A percentile compares a stretch with the other conserved stretches of the same genome.
These are phyloP conservation scores for Inonotus obliquus DNA, from an alignment of 1,284 basidiomycete species.

Conservation along the genomic window DNA sequence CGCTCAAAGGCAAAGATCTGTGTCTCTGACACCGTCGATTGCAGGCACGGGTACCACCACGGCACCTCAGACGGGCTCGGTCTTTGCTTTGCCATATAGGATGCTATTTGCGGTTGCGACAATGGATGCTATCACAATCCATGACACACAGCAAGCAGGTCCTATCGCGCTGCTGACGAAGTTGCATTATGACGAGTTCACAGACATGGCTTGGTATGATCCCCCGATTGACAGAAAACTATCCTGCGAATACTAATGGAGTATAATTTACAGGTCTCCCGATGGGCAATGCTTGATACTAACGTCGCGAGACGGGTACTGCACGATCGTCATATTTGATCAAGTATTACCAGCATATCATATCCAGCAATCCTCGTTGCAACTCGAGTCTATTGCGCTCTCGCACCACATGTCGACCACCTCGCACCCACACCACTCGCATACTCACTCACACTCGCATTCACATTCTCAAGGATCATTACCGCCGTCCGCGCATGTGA, in stretches of 20 bases:
- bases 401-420: constrained; percentile 66
- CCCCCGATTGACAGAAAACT: constrained; percentile 9
- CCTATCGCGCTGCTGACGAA: constrained; percentile 93
- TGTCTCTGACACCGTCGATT: constrained; percentile 22
- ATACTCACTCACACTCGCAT: constrained; percentile 35
- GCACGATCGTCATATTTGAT: constrained; percentile 88
- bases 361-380: constrained; percentile 83
- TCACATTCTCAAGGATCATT: constrained; percentile 32
- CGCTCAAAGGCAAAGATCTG: constrained; percentile 25
- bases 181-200: constrained; percentile 96
- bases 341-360: constrained; percentile 86
- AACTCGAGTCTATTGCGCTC: constrained; percentile 83
- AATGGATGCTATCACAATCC: constrained; percentile 92
- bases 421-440: constrained; percentile 23
- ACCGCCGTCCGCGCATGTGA: constrained; percentile 33
- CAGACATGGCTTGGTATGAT: constrained; percentile 86
- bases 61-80: constrained; percentile 40
- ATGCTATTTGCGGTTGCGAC: constrained; percentile 97
- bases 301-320: constrained; percentile 94
- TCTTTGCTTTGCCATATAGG: constrained; percentile 90
- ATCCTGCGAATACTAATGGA: neutral
- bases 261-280: constrained; percentile 67
- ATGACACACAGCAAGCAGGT: constrained; percentile 94
- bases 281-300: constrained; percentile 93
- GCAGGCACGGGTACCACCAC: constrained; percentile 21